Conservation (phyloP, 2,329 filamentous ascomycete genomes). For the Penicillium glabrum region DNA sequence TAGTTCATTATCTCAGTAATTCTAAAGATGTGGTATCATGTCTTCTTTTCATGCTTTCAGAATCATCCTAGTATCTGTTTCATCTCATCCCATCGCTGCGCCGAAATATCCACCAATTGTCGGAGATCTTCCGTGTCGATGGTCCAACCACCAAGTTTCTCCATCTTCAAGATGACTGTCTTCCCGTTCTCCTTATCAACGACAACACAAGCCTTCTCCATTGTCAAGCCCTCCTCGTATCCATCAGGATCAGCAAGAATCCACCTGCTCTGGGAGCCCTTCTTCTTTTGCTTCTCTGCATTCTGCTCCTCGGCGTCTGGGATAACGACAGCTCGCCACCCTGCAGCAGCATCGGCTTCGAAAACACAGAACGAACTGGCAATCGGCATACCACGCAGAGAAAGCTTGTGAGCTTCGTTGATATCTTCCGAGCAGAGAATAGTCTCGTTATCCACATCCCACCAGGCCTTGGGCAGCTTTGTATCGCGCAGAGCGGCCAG, state of each 20-base stretch:
- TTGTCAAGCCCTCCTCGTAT: constrained; percentile 82
- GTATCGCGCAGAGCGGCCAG: constrained; percentile 79
- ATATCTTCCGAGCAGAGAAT: constrained; percentile 70
- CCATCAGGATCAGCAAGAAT: constrained; percentile 84
- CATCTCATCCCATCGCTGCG: constrained; percentile 64
- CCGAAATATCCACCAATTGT: constrained; percentile 59
- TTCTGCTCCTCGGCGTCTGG: constrained; percentile 30
- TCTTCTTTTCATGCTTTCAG: constrained; percentile 19
- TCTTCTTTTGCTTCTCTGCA: constrained; percentile 34
- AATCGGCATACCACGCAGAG: constrained; percentile 67
- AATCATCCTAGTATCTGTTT: constrained; percentile 42
- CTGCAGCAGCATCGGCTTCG: constrained; percentile 52
- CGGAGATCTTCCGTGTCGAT: constrained; percentile 65
- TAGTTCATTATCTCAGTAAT: background rate
- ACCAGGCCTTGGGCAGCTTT: constrained; percentile 73
- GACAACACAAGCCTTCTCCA: constrained; percentile 79
- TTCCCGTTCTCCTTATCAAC: constrained; percentile 61
- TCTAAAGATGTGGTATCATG: constrained; percentile 27
- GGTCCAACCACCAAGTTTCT: constrained; percentile 78
- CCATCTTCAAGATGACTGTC: constrained; percentile 63
- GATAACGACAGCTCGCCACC: constrained; percentile 39
- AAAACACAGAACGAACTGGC: constrained; percentile 79
- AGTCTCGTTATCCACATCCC: constrained; percentile 77
- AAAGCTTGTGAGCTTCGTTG: constrained; percentile 56
- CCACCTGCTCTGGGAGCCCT: constrained; percentile 54